Evolutionary conservation across 192 early-diverging fungal species (phyloP).

Genomic region (Chytriomyces confervae): DNA sequence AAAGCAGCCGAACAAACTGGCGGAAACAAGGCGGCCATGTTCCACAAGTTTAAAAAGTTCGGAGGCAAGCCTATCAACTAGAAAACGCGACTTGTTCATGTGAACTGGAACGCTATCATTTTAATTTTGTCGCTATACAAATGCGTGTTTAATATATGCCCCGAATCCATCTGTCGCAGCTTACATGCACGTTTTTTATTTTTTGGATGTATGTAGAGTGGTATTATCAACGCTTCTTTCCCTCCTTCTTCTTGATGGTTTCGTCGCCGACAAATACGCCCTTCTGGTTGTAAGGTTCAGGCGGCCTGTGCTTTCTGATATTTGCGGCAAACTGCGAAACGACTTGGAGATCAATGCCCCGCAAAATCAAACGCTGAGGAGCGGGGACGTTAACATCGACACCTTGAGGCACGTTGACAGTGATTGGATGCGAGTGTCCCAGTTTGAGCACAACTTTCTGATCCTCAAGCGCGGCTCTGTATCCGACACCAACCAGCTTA

Average conservation of each 20-base stretch:
- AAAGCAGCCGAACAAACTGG: background rate
- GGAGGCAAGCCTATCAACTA: background rate
- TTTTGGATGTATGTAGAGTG: background rate
- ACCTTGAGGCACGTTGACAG: constrained; percentile 79
- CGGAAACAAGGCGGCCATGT: background rate
- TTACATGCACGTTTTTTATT: background rate
- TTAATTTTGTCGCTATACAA: background rate
- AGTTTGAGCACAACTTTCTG: constrained; percentile 66
- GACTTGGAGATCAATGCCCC: constrained; percentile 76
- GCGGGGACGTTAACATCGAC: constrained; percentile 75
- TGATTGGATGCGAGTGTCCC: constrained; percentile 86
- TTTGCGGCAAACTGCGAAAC: constrained; percentile 92
- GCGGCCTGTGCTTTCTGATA: constrained; percentile 86
- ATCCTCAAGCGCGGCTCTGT: constrained; percentile 83
- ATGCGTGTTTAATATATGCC: background rate
- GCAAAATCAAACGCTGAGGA: constrained; percentile 85
- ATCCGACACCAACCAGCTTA: constrained; percentile 91
- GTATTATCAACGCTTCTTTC: constrained; percentile 78
- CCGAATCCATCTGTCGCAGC: background rate
- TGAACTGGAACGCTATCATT: background rate
- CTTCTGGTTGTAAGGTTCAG: constrained; percentile 99
- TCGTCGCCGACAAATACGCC: constrained; percentile 98
- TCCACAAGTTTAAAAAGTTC: constrained; percentile 32
- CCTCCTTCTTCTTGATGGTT: constrained; percentile 98
- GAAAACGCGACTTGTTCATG: no score